phyloP scores from a whole-genome alignment of 352 stramenopile genomes.

The Globisporangium echinulatum region DNA sequence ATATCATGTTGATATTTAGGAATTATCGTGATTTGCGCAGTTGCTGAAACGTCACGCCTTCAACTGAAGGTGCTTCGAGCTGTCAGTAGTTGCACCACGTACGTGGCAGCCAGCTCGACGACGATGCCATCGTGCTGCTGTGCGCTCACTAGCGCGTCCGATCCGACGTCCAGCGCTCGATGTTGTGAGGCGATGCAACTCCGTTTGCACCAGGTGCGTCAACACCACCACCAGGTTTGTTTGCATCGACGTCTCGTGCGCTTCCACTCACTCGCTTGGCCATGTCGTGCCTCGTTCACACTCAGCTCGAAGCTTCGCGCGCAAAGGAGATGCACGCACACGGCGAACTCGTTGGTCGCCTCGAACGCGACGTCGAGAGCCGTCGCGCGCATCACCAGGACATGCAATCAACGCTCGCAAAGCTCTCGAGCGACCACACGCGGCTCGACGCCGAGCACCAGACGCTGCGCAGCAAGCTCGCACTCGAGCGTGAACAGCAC shows the following conservation, averaged over 20 bases:
- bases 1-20: too few species aligned
- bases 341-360: constrained; percentile 23
- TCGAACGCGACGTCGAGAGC: constrained; percentile 28
- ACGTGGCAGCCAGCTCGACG: neutral
- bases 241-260: neutral
- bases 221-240: too few species aligned
- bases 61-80: too few species aligned
- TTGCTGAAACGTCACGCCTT: too few species aligned
- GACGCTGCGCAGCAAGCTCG: constrained; percentile 13
- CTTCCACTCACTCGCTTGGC: neutral
- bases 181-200: constrained; percentile 25
- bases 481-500: constrained; percentile 8
- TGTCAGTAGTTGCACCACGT: too few species aligned
- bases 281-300: too few species aligned
- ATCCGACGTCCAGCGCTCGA: neutral
- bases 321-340: constrained; percentile 45
- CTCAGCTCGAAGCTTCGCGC: constrained; percentile 35
- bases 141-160: neutral
- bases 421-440: constrained; percentile 34
- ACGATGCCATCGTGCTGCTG: neutral
- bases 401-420: constrained; percentile 31
- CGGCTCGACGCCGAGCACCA: constrained; percentile 32
- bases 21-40: neutral
- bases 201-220: constrained; percentile 31
- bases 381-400: constrained; percentile 21